These are phyloP conservation scores for Neoascochyta sp. DNA, from an alignment of 2,329 filamentous ascomycete genomes.

Conservation along the genomic window DNA sequence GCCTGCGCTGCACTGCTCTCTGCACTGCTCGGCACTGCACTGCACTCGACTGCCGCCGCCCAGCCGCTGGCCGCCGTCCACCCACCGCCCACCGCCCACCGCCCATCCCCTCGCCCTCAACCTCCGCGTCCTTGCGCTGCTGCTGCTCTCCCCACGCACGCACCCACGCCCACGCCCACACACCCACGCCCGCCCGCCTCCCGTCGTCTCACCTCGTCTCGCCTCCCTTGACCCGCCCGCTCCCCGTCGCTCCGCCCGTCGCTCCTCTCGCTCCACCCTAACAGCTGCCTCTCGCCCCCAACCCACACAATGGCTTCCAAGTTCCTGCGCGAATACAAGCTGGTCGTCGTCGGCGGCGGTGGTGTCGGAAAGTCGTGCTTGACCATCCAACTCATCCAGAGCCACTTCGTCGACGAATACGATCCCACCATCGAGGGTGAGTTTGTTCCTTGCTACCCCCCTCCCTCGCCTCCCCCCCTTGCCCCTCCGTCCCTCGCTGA, in stretches of 20 bases:
- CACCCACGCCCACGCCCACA: too few relatives aligned
- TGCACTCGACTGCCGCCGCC: too few relatives aligned
- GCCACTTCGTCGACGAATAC: constrained; percentile 99
- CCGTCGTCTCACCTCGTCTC: constrained; percentile 7
- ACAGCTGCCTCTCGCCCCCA: constrained; percentile 1
- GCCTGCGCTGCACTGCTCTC: too few relatives aligned
- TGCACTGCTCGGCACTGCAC: too few relatives aligned
- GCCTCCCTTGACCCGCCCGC: constrained; percentile 10
- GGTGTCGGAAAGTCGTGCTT: constrained; percentile 99
- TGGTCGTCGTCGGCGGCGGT: constrained; percentile 92
- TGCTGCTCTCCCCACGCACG: too few relatives aligned
- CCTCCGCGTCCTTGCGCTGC: too few relatives aligned
- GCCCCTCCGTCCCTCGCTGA: constrained; percentile 1
- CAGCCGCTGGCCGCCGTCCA: too few relatives aligned
- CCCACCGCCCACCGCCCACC: too few relatives aligned
- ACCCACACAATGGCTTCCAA: constrained; percentile 31
- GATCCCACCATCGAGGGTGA: constrained; percentile 98
- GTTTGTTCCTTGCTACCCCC: too few relatives aligned
- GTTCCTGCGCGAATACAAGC: constrained; percentile 54
- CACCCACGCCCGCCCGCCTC: neutral
- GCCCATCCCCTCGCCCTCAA: too few relatives aligned
- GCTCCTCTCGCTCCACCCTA: constrained; percentile 12
- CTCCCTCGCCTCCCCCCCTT: constrained; percentile 3
- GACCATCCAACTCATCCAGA: constrained; percentile 78
- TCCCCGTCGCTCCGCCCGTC: constrained; percentile 8